A percentile compares a stretch with the other conserved stretches of the same genome.
phyloP scores from a whole-genome alignment of 257 asterid species.

The Fraxinus americana region DNA sequence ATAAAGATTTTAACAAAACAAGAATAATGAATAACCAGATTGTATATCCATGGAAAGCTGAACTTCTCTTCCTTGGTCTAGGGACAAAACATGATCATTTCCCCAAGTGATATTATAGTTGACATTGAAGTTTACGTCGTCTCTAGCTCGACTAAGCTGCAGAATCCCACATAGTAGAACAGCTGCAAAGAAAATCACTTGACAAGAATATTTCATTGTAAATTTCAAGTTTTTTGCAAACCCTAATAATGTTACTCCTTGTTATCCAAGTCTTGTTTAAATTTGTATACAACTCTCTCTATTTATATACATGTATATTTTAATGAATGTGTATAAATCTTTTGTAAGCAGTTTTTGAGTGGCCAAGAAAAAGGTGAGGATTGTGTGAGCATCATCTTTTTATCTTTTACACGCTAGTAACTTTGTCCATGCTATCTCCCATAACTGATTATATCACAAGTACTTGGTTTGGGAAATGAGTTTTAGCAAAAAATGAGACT shows the following conservation, averaged over 20 bases:
- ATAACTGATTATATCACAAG: too few relatives aligned
- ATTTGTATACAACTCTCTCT: not conserved
- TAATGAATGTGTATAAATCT: too few relatives aligned
- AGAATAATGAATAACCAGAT: conserved; percentile 42
- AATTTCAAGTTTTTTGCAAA: too few relatives aligned
- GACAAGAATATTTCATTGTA: conserved; percentile 22
- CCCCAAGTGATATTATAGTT: conserved; percentile 56
- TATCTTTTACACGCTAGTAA: too few relatives aligned
- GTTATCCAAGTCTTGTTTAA: not conserved
- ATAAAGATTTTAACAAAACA: not conserved
- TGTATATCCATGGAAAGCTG: conserved; percentile 50
- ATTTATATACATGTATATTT: not conserved
- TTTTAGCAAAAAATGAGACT: too few relatives aligned
- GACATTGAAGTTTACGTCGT: conserved; percentile 30
- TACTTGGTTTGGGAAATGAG: too few relatives aligned
- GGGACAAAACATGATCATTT: conserved; percentile 33
- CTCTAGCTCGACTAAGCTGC: conserved; percentile 23
- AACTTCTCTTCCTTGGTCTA: conserved; percentile 46
- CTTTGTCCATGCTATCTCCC: too few relatives aligned
- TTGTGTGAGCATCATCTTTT: too few relatives aligned
- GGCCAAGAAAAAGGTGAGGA: too few relatives aligned
- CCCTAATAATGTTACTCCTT: not conserved
- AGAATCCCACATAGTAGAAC: conserved; percentile 4
- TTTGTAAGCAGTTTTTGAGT: too few relatives aligned
- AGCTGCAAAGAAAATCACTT: conserved; percentile 16